Evolutionary conservation across 1,139 yeast species (phyloP), one percentile per base, ranked within the genome.

Genomic region (Pneumocystis wakefieldiae): DNA sequence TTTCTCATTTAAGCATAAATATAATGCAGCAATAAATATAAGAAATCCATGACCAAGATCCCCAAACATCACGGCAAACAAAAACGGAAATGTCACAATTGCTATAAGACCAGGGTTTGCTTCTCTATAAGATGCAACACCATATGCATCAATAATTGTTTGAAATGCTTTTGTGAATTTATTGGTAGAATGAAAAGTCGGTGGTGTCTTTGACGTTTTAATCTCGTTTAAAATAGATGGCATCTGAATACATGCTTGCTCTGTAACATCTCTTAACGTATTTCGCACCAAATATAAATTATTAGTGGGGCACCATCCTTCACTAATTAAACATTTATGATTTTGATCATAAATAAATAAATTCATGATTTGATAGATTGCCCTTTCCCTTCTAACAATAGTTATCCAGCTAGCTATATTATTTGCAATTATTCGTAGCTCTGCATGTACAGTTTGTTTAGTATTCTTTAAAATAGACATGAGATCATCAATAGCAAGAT

Each of bases 51-150:
- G 99, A 3, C 99, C 99, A 67, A 91, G 76, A 76, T 92, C 99
- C 75, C 98, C 99, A 79, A 92, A 92, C 99, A 92, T 92, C 69
- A 94, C 87, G 48, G 98, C 97, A 78, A 92, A 92, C 96, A 92
- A 89, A 75, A 94, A 92, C 15, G 99, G 99, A 77, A 92, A 92
- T 0, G 99, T 92, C 42, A 92, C 87, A 61, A 91, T 82, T 0
- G 99, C 88, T 3, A 98, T 95, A 68, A 92, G 79, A 64, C 96
- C 97, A 1, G 98, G 97, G 71, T 92, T 92, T 48, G 92, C 94
- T 74, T 92, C 99, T 72, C 88, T 90, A 75, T 92, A 91, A 12
- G 95, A 84, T 15, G 96, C 95, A 63, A 91, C 81, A 69, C 97
- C 98, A 72, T 92, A 92, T 6, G 96, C 96, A 74, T 92, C 98